Base-by-base conservation (phyloP, 176 grass and related monocot species). In the Avena sativa region DNA sequence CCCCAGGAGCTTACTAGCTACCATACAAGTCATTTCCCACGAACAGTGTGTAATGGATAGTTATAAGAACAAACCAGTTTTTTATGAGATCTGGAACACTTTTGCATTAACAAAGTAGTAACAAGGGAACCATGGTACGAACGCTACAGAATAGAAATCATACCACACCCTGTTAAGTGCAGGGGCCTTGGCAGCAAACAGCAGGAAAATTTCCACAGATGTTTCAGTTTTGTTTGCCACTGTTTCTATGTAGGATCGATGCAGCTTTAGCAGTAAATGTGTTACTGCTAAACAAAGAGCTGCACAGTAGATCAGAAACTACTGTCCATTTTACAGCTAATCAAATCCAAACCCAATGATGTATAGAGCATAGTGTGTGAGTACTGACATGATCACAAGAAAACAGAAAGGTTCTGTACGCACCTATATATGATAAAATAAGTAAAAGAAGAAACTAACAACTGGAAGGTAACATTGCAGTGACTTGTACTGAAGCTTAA, bases 321-420 rank as follows among this genome's bases (percentile, higher is more conserved):
- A 53, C 28, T 47, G 49, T 9, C 36, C 67, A 28, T 20, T 19
- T 58, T 53, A 26, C 79, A 81, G 20, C 40, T 60, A 83, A 73
- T 43, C 34, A 47, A 72, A 74, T 23, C 25, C 34, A 60, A 58
- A 74, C 15, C 44, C 52, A 47, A 60, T 60, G 25, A 25, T 57
- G 19, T 43, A 43, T 43, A 43, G 28, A 58, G 65, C 81, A 26
- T 15, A 56, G 32, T 43, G 40, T 43, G 32, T 71, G 65, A 70
- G 30, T 40, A 55, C 8, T 67, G 62, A n/a, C 63, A 82, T 9
- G 43, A 34, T 53, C 25, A 70, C 11, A 52, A 56, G 49, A 56
- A 43, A 83, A 71, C 81, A 55, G 81, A 7, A 66, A 50, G 16
- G 49, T 79, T 80, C 59, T 64, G 56, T 46, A 25, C 46, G 36